phyloP scores from a whole-genome alignment of 140 eudicot species.

The Bidens hawaiensis region DNA sequence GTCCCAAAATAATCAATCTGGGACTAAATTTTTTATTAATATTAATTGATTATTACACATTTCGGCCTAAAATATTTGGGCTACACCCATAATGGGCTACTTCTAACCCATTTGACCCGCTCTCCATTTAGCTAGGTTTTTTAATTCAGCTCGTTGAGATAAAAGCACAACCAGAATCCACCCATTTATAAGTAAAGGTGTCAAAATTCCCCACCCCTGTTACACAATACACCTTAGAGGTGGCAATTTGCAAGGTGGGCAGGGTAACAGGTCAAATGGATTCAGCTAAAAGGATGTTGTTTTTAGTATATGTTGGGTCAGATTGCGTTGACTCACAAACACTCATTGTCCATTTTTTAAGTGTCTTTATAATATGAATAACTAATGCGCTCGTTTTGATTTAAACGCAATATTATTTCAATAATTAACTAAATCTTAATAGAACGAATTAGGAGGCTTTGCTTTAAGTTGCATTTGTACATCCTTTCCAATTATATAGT shows the following conservation, averaged over 20 bases:
- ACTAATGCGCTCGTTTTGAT: not conserved
- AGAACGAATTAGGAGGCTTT: not conserved
- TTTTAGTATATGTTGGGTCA: not conserved
- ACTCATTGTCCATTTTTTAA: not conserved
- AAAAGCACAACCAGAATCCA: not conserved
- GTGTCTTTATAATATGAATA: not conserved
- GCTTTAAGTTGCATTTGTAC: slow-evolving; percentile 2
- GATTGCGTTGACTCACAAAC: slow-evolving; percentile 1
- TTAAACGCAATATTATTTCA: not conserved
- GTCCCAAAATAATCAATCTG: too few relatives aligned
- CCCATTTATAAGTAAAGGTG: not conserved
- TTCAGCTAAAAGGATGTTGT: not conserved
- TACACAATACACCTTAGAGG: not conserved
- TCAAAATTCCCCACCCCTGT: not conserved
- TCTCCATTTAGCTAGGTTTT: not conserved
- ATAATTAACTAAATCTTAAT: not conserved
- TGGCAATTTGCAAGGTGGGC: not conserved
- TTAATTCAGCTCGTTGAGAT: not conserved
- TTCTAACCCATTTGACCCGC: not conserved
- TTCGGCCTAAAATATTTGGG: too few relatives aligned
- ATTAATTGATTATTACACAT: too few relatives aligned
- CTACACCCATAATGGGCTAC: not conserved
- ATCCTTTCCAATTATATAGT: slow-evolving; percentile 4
- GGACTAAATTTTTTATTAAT: too few relatives aligned
- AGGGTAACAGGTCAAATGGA: not conserved